Percentiles rank a stretch among this genome's conserved stretches.
phyloP scores from a whole-genome alignment of 2,329 filamentous ascomycete species.

The Arachnopeziza araneosa region DNA sequence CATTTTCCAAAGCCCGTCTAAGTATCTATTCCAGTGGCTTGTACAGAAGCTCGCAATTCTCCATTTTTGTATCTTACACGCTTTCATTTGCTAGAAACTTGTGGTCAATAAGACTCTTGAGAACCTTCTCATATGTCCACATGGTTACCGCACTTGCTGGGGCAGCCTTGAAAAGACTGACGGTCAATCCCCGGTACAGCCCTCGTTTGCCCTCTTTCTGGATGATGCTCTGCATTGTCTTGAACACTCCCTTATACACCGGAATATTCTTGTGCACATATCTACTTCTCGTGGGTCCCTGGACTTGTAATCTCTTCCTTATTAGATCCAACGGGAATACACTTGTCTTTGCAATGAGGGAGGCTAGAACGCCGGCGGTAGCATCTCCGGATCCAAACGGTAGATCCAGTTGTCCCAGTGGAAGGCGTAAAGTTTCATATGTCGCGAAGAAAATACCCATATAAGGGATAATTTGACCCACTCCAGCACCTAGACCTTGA shows the following conservation, averaged over 20 bases:
- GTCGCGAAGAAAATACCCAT: constrained; percentile 95
- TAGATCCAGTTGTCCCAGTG: constrained; percentile 48
- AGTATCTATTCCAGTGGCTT: no score
- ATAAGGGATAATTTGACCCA: constrained; percentile 87
- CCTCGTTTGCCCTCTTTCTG: constrained; percentile 70
- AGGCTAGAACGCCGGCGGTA: constrained; percentile 72
- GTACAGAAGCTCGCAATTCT: no score
- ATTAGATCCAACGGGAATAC: constrained; percentile 93
- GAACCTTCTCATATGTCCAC: constrained; percentile 66
- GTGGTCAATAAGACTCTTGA: constrained; percentile 32
- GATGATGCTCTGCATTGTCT: constrained; percentile 64
- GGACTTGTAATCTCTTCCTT: constrained; percentile 88
- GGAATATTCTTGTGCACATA: constrained; percentile 90
- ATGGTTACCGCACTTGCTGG: constrained; percentile 72
- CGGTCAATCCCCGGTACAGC: constrained; percentile 80
- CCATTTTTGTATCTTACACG: no score
- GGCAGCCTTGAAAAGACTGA: constrained; percentile 84
- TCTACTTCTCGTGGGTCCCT: constrained; percentile 73
- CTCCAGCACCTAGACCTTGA: constrained; percentile 72
- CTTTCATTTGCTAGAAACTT: not conserved
- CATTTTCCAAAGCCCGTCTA: no score
- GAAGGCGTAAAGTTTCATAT: constrained; percentile 71
- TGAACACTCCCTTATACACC: constrained; percentile 63
- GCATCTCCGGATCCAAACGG: constrained; percentile 79
- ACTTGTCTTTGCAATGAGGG: constrained; percentile 76